These are phyloP conservation scores for Penicillium janthinellum DNA, from an alignment of 2,329 filamentous ascomycete species.

Conservation along the genomic window DNA sequence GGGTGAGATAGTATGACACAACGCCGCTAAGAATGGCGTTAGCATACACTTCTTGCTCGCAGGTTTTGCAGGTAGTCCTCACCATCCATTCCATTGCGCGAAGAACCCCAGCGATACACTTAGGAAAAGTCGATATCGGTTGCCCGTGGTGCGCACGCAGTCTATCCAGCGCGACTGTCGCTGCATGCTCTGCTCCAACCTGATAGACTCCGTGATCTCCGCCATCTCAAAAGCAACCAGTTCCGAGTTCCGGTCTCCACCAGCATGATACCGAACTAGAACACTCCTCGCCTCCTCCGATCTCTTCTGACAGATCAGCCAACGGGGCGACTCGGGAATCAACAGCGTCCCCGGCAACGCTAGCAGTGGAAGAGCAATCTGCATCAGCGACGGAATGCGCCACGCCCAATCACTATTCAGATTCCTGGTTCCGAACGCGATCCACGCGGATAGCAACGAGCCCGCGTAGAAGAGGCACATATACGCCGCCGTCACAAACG, in stretches of 20 bases:
- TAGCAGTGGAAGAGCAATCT: slow-evolving; percentile 13
- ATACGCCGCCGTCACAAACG: not conserved
- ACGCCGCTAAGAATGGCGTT: slow-evolving; percentile 19
- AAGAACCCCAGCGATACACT: not conserved
- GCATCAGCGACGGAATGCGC: slow-evolving; percentile 16
- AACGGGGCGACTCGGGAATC: slow-evolving; percentile 15
- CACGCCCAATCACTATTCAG: slow-evolving; percentile 10
- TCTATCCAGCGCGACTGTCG: not conserved
- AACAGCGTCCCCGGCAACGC: slow-evolving; percentile 3
- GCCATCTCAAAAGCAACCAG: slow-evolving; percentile 17
- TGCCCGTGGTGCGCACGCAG: not conserved
- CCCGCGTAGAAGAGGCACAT: not conserved
- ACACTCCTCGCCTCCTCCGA: slow-evolving; percentile 6
- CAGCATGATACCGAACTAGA: slow-evolving; percentile 13
- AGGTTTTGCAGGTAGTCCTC: not conserved
- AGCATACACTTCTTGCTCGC: not conserved
- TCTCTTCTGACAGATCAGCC: slow-evolving; percentile 7
- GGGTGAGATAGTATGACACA: slow-evolving; percentile 15
- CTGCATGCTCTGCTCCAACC: not conserved
- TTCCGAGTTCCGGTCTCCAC: slow-evolving; percentile 11
- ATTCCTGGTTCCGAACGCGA: not conserved
- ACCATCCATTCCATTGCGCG: not conserved
- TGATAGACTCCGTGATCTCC: slow-evolving; percentile 8
- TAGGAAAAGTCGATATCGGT: not conserved
- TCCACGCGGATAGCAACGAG: not conserved